A percentile compares a stretch with the other conserved stretches of the same genome.
Conservation (phyloP, 768 basidiomycete genomes). For the Lenzites betulinus region DNA sequence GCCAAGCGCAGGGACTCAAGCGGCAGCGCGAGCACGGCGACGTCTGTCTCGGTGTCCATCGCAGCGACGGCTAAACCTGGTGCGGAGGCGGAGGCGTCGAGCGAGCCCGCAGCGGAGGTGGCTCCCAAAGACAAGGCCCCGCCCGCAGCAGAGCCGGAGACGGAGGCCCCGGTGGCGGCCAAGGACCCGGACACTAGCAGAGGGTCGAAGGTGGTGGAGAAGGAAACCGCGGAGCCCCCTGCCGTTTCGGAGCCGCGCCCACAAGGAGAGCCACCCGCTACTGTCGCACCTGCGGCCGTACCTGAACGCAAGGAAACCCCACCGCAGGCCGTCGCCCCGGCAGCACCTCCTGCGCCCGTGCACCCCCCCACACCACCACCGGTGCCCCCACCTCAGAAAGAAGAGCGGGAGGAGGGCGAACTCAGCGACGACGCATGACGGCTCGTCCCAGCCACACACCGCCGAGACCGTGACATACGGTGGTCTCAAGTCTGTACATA, state of each 20-base stretch:
- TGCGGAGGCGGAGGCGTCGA: conserved; percentile 1
- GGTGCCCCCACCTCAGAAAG: conserved; percentile 12
- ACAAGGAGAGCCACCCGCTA: conserved; percentile 6
- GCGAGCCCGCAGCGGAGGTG: background rate
- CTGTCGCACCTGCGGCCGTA: background rate
- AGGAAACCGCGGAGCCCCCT: background rate
- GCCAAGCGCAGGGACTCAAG: conserved; percentile 48
- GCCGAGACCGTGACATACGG: background rate
- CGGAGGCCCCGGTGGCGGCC: background rate
- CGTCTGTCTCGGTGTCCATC: conserved; percentile 38
- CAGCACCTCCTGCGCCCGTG: conserved; percentile 1
- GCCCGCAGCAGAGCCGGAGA: conserved; percentile 9
- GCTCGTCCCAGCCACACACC: background rate
- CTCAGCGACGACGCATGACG: conserved; percentile 21
- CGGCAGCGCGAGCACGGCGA: conserved; percentile 49
- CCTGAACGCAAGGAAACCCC: background rate
- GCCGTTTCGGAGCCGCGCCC: background rate
- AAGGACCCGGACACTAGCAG: background rate
- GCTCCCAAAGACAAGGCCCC: background rate
- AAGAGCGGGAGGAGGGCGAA: conserved; percentile 28
- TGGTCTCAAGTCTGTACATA: conserved; percentile 1
- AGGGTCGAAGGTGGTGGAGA: conserved; percentile 5
- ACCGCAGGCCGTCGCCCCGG: background rate
- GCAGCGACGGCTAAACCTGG: conserved; percentile 29
- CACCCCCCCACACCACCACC: background rate